Evolutionary conservation across 2,329 filamentous ascomycete species (phyloP).

Genomic region (Sclerotinia subarctica): DNA sequence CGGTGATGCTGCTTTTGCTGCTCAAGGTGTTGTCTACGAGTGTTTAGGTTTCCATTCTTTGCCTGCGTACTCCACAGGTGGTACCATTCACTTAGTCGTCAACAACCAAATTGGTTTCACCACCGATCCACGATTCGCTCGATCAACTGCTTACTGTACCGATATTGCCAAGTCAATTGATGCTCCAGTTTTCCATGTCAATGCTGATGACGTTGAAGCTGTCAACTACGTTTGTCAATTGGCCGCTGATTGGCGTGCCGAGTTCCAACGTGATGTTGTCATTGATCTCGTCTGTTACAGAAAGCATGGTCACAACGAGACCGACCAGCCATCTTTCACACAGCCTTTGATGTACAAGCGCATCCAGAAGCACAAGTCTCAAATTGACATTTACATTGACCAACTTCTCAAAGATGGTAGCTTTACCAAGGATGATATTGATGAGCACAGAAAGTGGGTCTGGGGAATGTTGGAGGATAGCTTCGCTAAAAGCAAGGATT

Average conservation of each 20-base stretch:
- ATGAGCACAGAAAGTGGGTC: conserved; percentile 99
- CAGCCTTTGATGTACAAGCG: conserved; percentile 99
- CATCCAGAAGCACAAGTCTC: conserved; percentile 77
- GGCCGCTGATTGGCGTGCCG: conserved; percentile 94
- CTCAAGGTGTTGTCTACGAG: conserved; percentile 96
- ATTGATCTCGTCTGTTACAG: conserved; percentile 99
- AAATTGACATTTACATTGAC: conserved; percentile 87
- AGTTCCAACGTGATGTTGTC: conserved; percentile 98
- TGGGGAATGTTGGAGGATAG: conserved; percentile 99
- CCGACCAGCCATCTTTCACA: conserved; percentile 98
- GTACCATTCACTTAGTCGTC: conserved; percentile 93
- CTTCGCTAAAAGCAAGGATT: conserved; percentile 96
- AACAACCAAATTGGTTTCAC: conserved; percentile 99
- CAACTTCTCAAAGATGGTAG: conserved; percentile 88
- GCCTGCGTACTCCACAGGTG: conserved; percentile 93
- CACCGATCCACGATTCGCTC: conserved; percentile 93
- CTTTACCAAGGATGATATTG: conserved; percentile 95
- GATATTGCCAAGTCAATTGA: conserved; percentile 99
- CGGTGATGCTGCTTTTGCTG: conserved; percentile 95
- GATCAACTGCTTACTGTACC: conserved; percentile 97
- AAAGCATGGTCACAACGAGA: conserved; percentile 99
- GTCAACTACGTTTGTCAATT: conserved; percentile 98
- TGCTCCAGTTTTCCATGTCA: conserved; percentile 98
- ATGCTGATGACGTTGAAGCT: conserved; percentile 96
- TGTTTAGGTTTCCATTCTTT: conserved; percentile 96